Evolutionary conservation across 1,284 basidiomycete species (phyloP).

Genomic region (Moniliophthora roreri): DNA sequence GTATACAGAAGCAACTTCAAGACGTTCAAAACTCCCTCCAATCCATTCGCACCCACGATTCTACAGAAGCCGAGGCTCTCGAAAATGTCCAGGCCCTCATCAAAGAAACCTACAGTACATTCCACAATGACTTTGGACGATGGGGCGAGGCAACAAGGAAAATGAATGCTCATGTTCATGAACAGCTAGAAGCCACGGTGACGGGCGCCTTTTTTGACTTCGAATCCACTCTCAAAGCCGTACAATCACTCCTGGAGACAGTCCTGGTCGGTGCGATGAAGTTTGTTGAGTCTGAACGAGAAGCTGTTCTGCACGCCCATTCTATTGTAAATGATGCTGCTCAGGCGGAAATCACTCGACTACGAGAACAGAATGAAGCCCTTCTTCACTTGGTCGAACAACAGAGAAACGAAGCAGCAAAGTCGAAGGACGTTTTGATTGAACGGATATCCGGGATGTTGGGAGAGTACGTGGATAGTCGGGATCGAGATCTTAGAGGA

Average conservation of each 20-base stretch:
- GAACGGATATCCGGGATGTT: constrained; percentile 72
- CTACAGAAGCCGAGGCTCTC: constrained; percentile 54
- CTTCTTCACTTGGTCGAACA: constrained; percentile 63
- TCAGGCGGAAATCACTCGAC: constrained; percentile 59
- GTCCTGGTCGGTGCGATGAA: constrained; percentile 59
- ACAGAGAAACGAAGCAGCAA: constrained; percentile 66
- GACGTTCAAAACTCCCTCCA: constrained; percentile 57
- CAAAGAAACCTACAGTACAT: constrained; percentile 49
- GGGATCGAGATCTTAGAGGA: constrained; percentile 67
- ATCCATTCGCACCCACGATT: constrained; percentile 57
- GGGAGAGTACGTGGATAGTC: constrained; percentile 65
- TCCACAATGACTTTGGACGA: constrained; percentile 49
- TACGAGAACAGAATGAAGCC: constrained; percentile 74
- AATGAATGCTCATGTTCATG: constrained; percentile 47
- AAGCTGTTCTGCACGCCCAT: constrained; percentile 51
- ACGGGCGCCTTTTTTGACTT: constrained; percentile 48
- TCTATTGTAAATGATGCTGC: constrained; percentile 50
- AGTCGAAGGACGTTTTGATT: constrained; percentile 71
- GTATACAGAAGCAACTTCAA: constrained; percentile 62
- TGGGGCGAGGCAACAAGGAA: constrained; percentile 56
- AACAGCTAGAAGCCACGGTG: constrained; percentile 42
- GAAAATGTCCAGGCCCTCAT: constrained; percentile 45
- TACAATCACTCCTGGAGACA: constrained; percentile 57
- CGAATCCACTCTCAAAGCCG: constrained; percentile 51
- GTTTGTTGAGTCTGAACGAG: constrained; percentile 57